Evolutionary conservation across 352 stramenopile genomes (phyloP), one percentile per base, ranked within the genome.

Genomic region (Thraustochytrium sp.): DNA sequence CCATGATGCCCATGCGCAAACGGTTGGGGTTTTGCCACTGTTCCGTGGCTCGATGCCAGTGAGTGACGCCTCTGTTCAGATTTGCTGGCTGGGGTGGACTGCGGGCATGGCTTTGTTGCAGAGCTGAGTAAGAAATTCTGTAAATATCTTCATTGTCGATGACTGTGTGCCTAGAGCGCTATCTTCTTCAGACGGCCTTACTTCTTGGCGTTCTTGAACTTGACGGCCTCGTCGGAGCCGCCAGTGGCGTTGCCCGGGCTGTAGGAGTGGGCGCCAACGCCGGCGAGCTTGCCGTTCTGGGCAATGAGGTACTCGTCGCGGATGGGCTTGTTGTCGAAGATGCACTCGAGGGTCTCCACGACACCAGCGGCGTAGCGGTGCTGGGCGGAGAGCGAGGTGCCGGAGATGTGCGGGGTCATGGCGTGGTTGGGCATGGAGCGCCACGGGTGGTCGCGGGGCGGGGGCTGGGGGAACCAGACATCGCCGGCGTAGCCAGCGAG

Each of bases 341-440:
- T 88, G n/a, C 77, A 84, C 51, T 89, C 76, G 36, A 89, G 85
- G 72, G 88, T 90, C 82, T 90, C 87, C 49, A 86, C 86, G 31
- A 87, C 88, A 31, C 87, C 87, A 84, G 68, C 68, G 29, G 68
- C 68, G 68, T 80, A 80, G 23, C 68, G 48, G 68, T 80, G 68
- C 72, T 90, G 87, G 42, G 87, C 87, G 48, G 87, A 86, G 73
- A 90, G 64, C 56, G 85, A 87, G 16, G 82, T 90, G 73, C 87
- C 87, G 59, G 84, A 88, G 77, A 89, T 88, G 86, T 90, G 87
- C 44, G 87, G 87, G 46, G 87, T 90, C 87, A 90, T 90, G 42
- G 85, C 87, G 86, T 90, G 86, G 80, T 87, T 44, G 31, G 77
- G 77, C 77, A 85, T 85, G 51, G 26, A 76, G 48, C 77, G 48